A percentile compares a stretch with the other conserved stretches of the same genome.
These are phyloP conservation scores for Massariosphaeria phaeospora DNA, from an alignment of 495 filamentous ascomycete genomes.

Conservation along the genomic window DNA sequence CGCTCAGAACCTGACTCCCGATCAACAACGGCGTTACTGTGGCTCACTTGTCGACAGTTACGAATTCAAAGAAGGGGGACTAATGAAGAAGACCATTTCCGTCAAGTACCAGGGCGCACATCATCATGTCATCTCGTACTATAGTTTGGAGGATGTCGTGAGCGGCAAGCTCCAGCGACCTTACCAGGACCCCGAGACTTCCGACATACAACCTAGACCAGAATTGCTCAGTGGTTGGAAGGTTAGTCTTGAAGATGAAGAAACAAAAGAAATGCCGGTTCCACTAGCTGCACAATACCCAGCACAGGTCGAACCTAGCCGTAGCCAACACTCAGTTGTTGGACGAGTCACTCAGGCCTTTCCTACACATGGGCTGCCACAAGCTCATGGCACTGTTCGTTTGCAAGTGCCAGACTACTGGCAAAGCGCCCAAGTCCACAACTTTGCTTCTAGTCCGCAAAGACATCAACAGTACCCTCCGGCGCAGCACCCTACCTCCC, in stretches of 20 bases:
- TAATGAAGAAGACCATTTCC: slow-evolving; percentile 91
- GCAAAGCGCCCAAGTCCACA: slow-evolving; percentile 4
- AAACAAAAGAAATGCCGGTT: slow-evolving; percentile 20
- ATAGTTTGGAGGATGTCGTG: slow-evolving; percentile 70
- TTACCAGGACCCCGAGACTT: slow-evolving; percentile 46
- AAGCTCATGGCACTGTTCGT: slow-evolving; percentile 11
- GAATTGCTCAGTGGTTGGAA: slow-evolving; percentile 28
- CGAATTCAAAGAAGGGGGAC: slow-evolving; percentile 73
- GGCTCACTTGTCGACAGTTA: slow-evolving; percentile 85
- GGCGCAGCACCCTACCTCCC: background rate
- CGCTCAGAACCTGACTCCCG: slow-evolving; percentile 28
- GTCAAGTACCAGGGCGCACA: slow-evolving; percentile 62
- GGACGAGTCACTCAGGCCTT: slow-evolving; percentile 3
- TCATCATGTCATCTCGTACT: slow-evolving; percentile 87
- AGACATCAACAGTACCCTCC: slow-evolving; percentile 15
- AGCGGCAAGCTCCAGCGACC: slow-evolving; percentile 57
- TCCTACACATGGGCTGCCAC: background rate
- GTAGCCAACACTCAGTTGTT: slow-evolving; percentile 9
- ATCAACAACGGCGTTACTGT: slow-evolving; percentile 57
- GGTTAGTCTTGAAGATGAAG: slow-evolving; percentile 29
- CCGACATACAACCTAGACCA: slow-evolving; percentile 13
- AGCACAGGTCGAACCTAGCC: slow-evolving; percentile 11
- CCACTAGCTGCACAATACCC: slow-evolving; percentile 13
- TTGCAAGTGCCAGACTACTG: slow-evolving; percentile 23
- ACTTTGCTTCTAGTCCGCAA: slow-evolving; percentile 6